Evolutionary conservation across 805 yeast genomes (phyloP).

Genomic region (Wickerhamomyces hampshirensis): DNA sequence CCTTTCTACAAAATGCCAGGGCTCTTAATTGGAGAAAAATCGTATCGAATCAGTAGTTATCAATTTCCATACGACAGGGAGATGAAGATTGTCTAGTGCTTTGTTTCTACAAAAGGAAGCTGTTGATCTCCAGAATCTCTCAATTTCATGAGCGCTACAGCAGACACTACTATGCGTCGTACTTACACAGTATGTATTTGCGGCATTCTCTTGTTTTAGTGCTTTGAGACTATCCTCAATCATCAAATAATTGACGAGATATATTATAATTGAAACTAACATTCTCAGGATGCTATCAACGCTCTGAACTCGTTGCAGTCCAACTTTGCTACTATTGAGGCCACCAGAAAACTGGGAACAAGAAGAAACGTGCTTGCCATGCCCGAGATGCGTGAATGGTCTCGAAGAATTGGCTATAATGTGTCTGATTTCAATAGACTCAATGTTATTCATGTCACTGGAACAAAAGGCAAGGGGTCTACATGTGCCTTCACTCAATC

Average conservation of each 20-base stretch:
- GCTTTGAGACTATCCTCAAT: neutral
- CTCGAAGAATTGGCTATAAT: slow-evolving; percentile 60
- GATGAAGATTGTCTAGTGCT: too few species aligned
- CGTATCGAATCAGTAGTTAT: too few species aligned
- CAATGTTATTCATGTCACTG: slow-evolving; percentile 88
- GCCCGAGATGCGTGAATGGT: slow-evolving; percentile 83
- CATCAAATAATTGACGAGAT: neutral
- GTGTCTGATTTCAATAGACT: slow-evolving; percentile 66
- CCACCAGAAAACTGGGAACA: slow-evolving; percentile 62
- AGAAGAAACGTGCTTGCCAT: slow-evolving; percentile 63
- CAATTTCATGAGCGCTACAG: slow-evolving; percentile 6
- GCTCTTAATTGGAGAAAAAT: too few species aligned
- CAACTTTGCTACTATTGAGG: slow-evolving; percentile 85
- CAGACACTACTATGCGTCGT: slow-evolving; percentile 12
- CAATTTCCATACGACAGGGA: too few species aligned
- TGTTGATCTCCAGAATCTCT: neutral
- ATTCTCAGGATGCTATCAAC: slow-evolving; percentile 62
- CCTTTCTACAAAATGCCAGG: too few species aligned
- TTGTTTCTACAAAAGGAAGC: too few species aligned
- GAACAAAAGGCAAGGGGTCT: slow-evolving; percentile 98
- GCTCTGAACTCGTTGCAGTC: slow-evolving; percentile 87
- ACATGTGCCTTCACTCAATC: slow-evolving; percentile 93
- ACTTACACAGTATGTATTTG: slow-evolving; percentile 11
- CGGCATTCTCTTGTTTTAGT: neutral
- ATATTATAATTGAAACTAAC: slow-evolving; percentile 1